Conservation (phyloP, 208 protist species). For the Wallacemonas sp. region DNA sequence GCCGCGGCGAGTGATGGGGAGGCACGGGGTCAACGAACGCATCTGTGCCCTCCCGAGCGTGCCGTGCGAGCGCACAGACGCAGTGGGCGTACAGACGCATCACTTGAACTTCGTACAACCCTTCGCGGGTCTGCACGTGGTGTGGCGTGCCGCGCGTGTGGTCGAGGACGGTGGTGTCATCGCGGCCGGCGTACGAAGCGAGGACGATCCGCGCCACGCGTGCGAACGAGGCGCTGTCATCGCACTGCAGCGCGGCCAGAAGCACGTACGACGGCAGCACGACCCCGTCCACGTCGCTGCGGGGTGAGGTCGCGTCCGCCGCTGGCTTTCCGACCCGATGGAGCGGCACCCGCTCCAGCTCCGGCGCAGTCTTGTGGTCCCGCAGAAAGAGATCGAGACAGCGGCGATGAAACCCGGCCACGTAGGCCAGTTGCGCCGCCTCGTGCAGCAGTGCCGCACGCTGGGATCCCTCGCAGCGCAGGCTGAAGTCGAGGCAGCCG, state of each 20-base stretch:
- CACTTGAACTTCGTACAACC: slow-evolving; percentile 4
- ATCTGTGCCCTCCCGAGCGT: background rate
- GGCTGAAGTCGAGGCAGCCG: slow-evolving; percentile 6
- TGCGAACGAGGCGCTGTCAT: background rate
- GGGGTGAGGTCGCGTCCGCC: background rate
- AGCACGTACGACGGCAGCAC: slow-evolving; percentile 5
- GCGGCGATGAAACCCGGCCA: slow-evolving; percentile 14
- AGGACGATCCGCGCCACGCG: background rate
- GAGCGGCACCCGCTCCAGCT: background rate
- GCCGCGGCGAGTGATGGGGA: too few relatives aligned
- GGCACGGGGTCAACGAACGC: background rate
- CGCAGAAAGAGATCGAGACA: slow-evolving; percentile 44
- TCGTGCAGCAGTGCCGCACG: background rate
- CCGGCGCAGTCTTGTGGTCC: background rate
- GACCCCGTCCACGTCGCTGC: background rate
- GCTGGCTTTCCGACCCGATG: background rate
- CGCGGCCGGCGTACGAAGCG: background rate
- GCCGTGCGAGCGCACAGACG: background rate
- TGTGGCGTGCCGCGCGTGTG: background rate
- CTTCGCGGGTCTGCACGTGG: background rate
- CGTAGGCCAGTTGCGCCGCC: slow-evolving; percentile 5
- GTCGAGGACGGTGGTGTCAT: background rate
- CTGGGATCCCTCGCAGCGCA: slow-evolving; percentile 4
- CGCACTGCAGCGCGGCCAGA: background rate
- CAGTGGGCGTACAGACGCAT: slow-evolving; percentile 1